Percentiles rank a stretch among this genome's conserved stretches.
phyloP scores from a whole-genome alignment of 352 stramenopile species.

The Phytophthora crassamura region DNA sequence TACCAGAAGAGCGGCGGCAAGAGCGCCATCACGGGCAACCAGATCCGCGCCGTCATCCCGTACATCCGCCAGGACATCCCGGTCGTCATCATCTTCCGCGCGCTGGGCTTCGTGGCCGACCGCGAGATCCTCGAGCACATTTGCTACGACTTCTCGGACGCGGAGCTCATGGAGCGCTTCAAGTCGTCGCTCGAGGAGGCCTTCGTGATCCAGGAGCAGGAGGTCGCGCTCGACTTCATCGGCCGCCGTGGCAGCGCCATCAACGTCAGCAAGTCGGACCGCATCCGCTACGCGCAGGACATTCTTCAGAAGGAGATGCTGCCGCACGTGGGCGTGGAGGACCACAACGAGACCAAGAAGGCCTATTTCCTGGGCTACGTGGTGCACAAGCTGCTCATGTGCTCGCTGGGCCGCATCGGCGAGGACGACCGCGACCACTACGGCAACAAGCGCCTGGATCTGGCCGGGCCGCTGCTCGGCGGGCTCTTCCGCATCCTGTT shows the following conservation, averaged over 20 bases:
- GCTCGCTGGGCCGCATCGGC: conserved; percentile 95
- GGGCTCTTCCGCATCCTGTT: conserved; percentile 99
- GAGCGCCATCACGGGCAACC: conserved; percentile 96
- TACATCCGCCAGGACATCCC: conserved; percentile 99
- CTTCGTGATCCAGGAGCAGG: conserved; percentile 98
- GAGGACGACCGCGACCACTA: conserved; percentile 99
- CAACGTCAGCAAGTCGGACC: conserved; percentile 97
- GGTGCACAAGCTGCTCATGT: conserved; percentile 99
- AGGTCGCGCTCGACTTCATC: conserved; percentile 99
- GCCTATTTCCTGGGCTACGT: conserved; percentile 99
- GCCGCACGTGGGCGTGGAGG: conserved; percentile 98
- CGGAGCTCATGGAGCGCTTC: conserved; percentile 99
- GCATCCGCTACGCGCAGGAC: conserved; percentile 98
- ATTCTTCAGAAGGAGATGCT: conserved; percentile 99
- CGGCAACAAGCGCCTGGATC: conserved; percentile 99
- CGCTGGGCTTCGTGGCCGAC: conserved; percentile 96
- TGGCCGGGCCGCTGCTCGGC: conserved; percentile 97
- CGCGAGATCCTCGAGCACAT: conserved; percentile 99
- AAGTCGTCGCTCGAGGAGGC: conserved; percentile 98
- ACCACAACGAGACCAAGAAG: conserved; percentile 98
- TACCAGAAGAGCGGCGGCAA: conserved; percentile 96
- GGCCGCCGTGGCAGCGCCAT: conserved; percentile 94
- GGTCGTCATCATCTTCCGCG: conserved; percentile 99
- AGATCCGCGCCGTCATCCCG: conserved; percentile 97
- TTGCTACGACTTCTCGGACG: conserved; percentile 98